phyloP scores from a whole-genome alignment of 2,329 filamentous ascomycete genomes.

The Gnomoniopsis smithogilvyi region DNA sequence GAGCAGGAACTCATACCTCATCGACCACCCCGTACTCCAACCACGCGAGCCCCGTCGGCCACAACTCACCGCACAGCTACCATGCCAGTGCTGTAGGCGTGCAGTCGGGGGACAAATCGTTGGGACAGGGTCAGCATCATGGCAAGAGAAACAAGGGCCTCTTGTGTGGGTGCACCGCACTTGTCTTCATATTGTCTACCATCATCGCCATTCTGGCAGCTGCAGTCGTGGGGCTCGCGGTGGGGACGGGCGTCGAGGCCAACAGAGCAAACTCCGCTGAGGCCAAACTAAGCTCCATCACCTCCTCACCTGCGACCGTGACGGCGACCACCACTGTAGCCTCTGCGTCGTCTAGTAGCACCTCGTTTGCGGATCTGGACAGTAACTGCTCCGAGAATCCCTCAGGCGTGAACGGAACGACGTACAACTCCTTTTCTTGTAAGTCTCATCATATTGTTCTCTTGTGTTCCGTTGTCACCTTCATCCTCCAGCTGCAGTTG shows the following conservation, averaged over 20 bases:
- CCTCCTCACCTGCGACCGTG: conserved; percentile 21
- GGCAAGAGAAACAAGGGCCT: conserved; percentile 5
- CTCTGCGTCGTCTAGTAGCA: conserved; percentile 22
- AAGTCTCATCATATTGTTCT: conserved; percentile 17
- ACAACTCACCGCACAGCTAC: conserved; percentile 5
- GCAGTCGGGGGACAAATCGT: neutral
- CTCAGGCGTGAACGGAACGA: conserved; percentile 32
- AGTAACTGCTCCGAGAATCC: conserved; percentile 37
- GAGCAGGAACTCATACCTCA: neutral
- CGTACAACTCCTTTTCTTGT: conserved; percentile 37
- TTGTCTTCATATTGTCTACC: conserved; percentile 38
- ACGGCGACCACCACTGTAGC: conserved; percentile 19
- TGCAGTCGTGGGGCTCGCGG: conserved; percentile 42
- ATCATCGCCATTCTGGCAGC: conserved; percentile 37
- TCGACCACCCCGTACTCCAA: conserved; percentile 4
- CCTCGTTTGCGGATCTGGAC: conserved; percentile 31
- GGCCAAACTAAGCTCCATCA: conserved; percentile 28
- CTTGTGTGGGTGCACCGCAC: conserved; percentile 34
- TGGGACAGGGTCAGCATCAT: neutral
- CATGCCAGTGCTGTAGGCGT: neutral
- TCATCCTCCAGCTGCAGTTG: neutral
- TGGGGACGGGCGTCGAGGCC: conserved; percentile 39
- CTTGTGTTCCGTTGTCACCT: too few species aligned
- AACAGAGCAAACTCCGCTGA: conserved; percentile 36
- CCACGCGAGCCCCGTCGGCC: conserved; percentile 11